Evolutionary conservation across 148 eudicot genomes (phyloP).

Genomic region (Tetragonia tetragonoides): DNA sequence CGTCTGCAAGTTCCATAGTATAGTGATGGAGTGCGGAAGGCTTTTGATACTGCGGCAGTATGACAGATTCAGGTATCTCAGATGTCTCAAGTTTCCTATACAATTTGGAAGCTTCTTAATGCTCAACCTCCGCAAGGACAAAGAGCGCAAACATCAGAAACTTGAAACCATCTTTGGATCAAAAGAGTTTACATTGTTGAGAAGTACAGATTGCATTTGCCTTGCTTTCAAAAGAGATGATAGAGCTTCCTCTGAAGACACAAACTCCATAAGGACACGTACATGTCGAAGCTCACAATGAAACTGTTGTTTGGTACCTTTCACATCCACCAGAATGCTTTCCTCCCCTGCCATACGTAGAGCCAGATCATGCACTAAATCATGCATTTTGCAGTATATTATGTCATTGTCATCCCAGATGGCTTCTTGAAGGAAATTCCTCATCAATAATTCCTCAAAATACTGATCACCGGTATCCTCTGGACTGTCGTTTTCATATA

Average conservation of each 20-base stretch:
- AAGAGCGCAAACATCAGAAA: neutral
- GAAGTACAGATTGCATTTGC: neutral
- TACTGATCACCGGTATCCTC: neutral
- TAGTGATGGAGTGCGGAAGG: neutral
- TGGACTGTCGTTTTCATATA: neutral
- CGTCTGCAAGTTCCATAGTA: neutral
- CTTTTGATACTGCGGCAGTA: neutral
- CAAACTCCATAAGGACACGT: neutral
- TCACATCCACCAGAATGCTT: neutral
- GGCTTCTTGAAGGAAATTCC: neutral
- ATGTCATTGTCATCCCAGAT: neutral
- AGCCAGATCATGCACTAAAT: conserved; percentile 1
- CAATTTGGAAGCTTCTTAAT: neutral
- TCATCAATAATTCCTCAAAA: neutral
- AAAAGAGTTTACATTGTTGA: neutral
- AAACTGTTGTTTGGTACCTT: neutral
- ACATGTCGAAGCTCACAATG: neutral
- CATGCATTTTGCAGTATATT: neutral
- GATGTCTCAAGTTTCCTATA: neutral
- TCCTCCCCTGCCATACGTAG: neutral
- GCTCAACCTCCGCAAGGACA: neutral
- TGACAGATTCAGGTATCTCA: neutral
- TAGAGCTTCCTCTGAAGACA: neutral
- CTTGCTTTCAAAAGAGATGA: neutral
- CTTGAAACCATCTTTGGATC: neutral